Percentiles rank a stretch among this genome's conserved stretches.
Evolutionary conservation across 169 alveolate genomes (phyloP).

Genomic region (Cryptosporidium andersoni): DNA sequence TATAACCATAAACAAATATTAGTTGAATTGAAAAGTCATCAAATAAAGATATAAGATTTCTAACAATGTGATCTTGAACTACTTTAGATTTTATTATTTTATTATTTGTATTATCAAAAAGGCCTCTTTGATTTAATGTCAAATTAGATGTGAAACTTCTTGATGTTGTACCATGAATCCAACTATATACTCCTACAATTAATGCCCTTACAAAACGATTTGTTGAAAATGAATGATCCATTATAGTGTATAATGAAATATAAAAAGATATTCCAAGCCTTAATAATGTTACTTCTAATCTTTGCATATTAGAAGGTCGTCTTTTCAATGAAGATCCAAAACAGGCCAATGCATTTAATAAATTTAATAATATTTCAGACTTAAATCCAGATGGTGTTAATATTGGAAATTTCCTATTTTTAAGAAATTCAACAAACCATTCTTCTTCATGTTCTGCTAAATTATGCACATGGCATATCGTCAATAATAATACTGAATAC

Average conservation of each 20-base stretch:
- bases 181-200: constrained; percentile 57
- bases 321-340: constrained; percentile 65
- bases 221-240: constrained; percentile 71
- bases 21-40: constrained; percentile 59
- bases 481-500: constrained; percentile 43
- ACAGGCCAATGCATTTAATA: constrained; percentile 58
- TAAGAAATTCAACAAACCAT: constrained; percentile 59
- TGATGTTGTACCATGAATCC: constrained; percentile 57
- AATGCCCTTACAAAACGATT: constrained; percentile 56
- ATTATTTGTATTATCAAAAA: not conserved
- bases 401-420: constrained; percentile 40
- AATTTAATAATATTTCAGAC: constrained; percentile 46
- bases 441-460: constrained; percentile 52
- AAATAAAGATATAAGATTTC: constrained; percentile 23
- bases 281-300: constrained; percentile 46
- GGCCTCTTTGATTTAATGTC: not conserved
- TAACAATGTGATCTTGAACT: constrained; percentile 54
- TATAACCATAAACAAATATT: constrained; percentile 49
- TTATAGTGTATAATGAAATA: constrained; percentile 42
- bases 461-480: constrained; percentile 61
- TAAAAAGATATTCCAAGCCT: constrained; percentile 67
- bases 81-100: constrained; percentile 7
- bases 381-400: constrained; percentile 67
- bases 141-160: not conserved
- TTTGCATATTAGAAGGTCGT: constrained; percentile 60